Conservation (phyloP, 2,329 filamentous ascomycete genomes). For the Colletotrichum brevisporum region DNA sequence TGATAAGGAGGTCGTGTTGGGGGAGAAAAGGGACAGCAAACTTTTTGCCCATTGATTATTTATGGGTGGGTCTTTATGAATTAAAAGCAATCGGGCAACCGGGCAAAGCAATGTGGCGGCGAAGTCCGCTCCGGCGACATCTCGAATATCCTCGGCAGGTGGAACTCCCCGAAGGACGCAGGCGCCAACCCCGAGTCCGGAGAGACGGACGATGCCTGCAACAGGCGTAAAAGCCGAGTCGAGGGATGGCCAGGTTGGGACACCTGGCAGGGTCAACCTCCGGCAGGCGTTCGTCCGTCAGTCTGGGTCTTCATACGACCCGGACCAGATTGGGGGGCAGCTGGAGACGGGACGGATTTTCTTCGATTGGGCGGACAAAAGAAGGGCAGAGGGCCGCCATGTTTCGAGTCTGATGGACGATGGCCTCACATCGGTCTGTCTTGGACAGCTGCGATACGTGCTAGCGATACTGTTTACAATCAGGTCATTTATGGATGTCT, state of each 20-base stretch:
- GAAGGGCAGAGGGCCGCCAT: constrained; percentile 1
- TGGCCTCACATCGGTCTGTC: constrained; percentile 7
- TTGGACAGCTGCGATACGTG: constrained; percentile 21
- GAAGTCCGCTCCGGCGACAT: constrained; percentile 27
- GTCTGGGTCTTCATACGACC: constrained; percentile 14
- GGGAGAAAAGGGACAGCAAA: constrained; percentile 29
- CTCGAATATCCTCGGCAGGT: constrained; percentile 42
- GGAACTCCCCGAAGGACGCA: constrained; percentile 43
- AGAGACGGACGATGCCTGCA: constrained; percentile 30
- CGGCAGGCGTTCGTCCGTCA: constrained; percentile 34
- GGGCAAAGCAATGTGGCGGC: constrained; percentile 25
- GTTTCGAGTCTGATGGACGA: constrained; percentile 9
- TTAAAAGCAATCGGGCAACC: constrained; percentile 39
- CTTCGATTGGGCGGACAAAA: constrained; percentile 14
- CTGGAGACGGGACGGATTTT: constrained; percentile 26
- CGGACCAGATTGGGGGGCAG: constrained; percentile 32
- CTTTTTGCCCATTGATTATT: constrained; percentile 11
- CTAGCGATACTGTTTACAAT: constrained; percentile 35
- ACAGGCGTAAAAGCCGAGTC: constrained; percentile 41
- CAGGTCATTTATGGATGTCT: constrained; percentile 29
- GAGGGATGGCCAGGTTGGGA: constrained; percentile 41
- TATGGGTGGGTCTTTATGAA: constrained; percentile 30
- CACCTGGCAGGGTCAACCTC: constrained; percentile 40
- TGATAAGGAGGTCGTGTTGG: constrained; percentile 45
- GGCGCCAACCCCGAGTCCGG: constrained; percentile 32